Evolutionary conservation across 352 stramenopile species (phyloP).

Genomic region (Elongisporangium prolatum): DNA sequence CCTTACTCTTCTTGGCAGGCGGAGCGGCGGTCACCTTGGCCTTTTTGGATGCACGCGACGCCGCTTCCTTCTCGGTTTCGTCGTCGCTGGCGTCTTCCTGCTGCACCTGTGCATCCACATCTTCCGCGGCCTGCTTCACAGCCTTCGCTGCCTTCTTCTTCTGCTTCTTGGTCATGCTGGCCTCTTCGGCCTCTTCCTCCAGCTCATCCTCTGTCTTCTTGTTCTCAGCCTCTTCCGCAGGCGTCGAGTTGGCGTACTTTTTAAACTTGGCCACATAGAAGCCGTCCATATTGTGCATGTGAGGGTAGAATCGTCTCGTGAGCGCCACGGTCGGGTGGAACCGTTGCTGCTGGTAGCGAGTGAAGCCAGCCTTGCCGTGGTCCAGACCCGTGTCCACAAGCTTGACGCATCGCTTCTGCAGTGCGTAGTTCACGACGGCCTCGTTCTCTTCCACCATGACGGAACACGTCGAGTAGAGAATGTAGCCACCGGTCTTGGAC

Average conservation of each 20-base stretch:
- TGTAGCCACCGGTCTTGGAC: conserved; percentile 94
- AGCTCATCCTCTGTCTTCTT: conserved; percentile 75
- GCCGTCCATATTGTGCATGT: conserved; percentile 99
- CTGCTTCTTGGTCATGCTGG: conserved; percentile 73
- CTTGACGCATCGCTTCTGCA: conserved; percentile 98
- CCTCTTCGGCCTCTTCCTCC: conserved; percentile 69
- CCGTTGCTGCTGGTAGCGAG: conserved; percentile 93
- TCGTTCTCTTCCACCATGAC: conserved; percentile 94
- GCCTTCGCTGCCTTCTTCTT: conserved; percentile 76
- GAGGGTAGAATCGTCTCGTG: conserved; percentile 98
- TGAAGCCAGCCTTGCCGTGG: conserved; percentile 93
- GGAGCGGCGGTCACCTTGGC: conserved; percentile 25
- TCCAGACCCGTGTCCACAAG: conserved; percentile 97
- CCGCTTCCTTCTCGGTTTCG: conserved; percentile 32
- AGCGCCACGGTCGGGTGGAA: conserved; percentile 97
- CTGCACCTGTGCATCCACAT: conserved; percentile 64
- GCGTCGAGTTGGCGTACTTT: conserved; percentile 95
- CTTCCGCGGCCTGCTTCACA: conserved; percentile 61
- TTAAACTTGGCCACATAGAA: conserved; percentile 99
- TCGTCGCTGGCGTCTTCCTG: conserved; percentile 47
- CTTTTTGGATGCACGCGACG: conserved; percentile 38
- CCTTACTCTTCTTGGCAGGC: conserved; percentile 14
- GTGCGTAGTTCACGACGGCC: conserved; percentile 98
- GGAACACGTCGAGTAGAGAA: conserved; percentile 99
- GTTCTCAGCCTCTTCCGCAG: conserved; percentile 66